Evolutionary conservation across 2,329 filamentous ascomycete genomes (phyloP).

Genomic region (Aspergillus spinulosporus): DNA sequence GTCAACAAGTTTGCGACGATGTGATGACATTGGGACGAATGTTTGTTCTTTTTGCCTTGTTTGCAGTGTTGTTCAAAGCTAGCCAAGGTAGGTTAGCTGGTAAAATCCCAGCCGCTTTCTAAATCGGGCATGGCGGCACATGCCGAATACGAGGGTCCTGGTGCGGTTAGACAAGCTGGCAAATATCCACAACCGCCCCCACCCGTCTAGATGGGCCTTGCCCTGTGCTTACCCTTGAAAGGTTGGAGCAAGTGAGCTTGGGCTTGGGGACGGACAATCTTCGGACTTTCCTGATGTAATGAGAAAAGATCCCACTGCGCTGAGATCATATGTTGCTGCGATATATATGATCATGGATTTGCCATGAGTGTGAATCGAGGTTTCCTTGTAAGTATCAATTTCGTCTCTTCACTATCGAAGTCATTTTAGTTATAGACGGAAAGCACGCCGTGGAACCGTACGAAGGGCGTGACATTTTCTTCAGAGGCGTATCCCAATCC

Average conservation of each 20-base stretch:
- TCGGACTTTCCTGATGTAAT: background rate
- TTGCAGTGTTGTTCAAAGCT: background rate
- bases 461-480: too few species aligned
- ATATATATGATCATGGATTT: background rate
- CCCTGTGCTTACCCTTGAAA: background rate
- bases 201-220: background rate
- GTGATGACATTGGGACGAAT: background rate
- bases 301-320: background rate
- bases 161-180: background rate
- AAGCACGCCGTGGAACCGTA: too few species aligned
- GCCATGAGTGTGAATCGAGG: background rate
- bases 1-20: background rate
- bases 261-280: too few species aligned
- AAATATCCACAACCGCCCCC: background rate
- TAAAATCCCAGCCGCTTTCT: background rate
- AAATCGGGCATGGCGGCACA: constrained; percentile 6
- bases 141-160: constrained; percentile 12
- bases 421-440: too few species aligned
- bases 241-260: too few species aligned
- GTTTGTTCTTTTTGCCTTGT: constrained; percentile 1
- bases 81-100: background rate
- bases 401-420: too few species aligned
- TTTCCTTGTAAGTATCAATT: too few species aligned
- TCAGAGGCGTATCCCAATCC: too few species aligned
- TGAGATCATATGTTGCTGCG: background rate